Percentiles rank a stretch among this genome's conserved stretches.
Evolutionary conservation across 371 early-diverging fungal genomes (phyloP).

Genomic region (Mitosporidium daphniae): DNA sequence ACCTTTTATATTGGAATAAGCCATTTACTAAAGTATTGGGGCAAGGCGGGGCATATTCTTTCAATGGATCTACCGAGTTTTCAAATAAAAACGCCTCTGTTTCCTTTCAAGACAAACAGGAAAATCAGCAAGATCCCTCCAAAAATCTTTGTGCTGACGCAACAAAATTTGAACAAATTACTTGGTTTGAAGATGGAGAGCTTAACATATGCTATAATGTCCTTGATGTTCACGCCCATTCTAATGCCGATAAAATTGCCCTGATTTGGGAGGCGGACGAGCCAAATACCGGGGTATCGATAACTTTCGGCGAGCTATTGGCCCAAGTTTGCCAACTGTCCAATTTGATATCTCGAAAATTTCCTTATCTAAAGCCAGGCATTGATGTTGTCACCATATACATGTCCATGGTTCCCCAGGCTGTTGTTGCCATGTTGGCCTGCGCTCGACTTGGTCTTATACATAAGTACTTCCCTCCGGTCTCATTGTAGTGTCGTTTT

Average conservation of each 20-base stretch:
- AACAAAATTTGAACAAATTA: conserved; percentile 39
- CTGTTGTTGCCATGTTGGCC: conserved; percentile 52
- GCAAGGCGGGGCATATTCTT: neutral
- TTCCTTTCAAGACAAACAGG: too few relatives aligned
- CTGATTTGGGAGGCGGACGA: conserved; percentile 61
- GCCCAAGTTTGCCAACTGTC: conserved; percentile 36
- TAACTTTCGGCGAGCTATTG: conserved; percentile 45
- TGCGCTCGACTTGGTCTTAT: conserved; percentile 62
- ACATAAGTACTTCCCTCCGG: conserved; percentile 12
- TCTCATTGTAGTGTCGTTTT: conserved; percentile 23
- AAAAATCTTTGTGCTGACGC: too few relatives aligned
- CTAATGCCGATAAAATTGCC: conserved; percentile 27
- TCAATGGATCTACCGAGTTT: neutral
- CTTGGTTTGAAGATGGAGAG: conserved; percentile 68
- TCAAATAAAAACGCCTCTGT: neutral
- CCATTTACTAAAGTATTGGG: conserved; percentile 1
- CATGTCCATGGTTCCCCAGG: conserved; percentile 84
- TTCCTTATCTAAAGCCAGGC: too few relatives aligned
- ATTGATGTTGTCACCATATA: conserved; percentile 68
- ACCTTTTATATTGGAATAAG: neutral
- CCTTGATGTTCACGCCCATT: conserved; percentile 55
- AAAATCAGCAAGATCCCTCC: too few relatives aligned
- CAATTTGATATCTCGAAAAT: conserved; percentile 17
- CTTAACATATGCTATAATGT: conserved; percentile 79
- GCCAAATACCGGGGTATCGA: conserved; percentile 20